Percentiles rank a stretch among this genome's conserved stretches.
These are phyloP conservation scores for Xylona heveae DNA, from an alignment of 495 filamentous ascomycete genomes.

Conservation along the genomic window DNA sequence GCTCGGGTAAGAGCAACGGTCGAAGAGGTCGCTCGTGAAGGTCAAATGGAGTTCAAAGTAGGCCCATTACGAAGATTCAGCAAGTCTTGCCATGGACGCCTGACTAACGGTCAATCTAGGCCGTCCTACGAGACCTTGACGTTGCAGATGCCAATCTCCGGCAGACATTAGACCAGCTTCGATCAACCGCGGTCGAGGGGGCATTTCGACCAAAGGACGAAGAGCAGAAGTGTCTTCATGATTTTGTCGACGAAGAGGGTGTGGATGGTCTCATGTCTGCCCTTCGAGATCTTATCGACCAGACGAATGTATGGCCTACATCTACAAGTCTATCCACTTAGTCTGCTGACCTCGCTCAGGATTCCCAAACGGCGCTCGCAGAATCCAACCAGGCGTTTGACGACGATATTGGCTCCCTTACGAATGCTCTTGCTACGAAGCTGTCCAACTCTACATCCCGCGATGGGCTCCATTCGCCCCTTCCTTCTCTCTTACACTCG, in stretches of 20 bases:
- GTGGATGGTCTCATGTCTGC: constrained; percentile 45
- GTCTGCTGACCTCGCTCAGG: constrained; percentile 12
- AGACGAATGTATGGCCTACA: constrained; percentile 14
- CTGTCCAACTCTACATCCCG: constrained; percentile 13
- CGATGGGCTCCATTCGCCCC: constrained; percentile 22
- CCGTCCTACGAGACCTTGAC: constrained; percentile 50
- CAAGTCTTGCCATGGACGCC: constrained; percentile 2
- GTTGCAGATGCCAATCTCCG: constrained; percentile 47
- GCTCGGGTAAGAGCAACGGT: constrained; percentile 39
- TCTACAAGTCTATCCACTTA: constrained; percentile 2
- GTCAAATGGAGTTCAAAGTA: constrained; percentile 34
- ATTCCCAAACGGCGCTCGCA: constrained; percentile 31
- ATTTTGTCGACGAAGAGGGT: constrained; percentile 72
- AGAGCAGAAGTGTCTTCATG: constrained; percentile 49
- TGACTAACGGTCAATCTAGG: constrained; percentile 4
- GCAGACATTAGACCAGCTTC: constrained; percentile 45
- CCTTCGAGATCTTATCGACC: constrained; percentile 46
- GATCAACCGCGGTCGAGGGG: constrained; percentile 49
- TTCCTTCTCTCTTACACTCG: constrained; percentile 44
- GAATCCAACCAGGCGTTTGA: constrained; percentile 24
- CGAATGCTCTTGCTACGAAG: constrained; percentile 24
- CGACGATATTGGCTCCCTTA: constrained; percentile 39
- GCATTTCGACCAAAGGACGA: constrained; percentile 48
- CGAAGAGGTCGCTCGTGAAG: constrained; percentile 26
- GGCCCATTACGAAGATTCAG: constrained; percentile 7